Evolutionary conservation across 148 eudicot genomes (phyloP), one percentile per base, ranked within the genome.

Genomic region (Camellia sinensis): DNA sequence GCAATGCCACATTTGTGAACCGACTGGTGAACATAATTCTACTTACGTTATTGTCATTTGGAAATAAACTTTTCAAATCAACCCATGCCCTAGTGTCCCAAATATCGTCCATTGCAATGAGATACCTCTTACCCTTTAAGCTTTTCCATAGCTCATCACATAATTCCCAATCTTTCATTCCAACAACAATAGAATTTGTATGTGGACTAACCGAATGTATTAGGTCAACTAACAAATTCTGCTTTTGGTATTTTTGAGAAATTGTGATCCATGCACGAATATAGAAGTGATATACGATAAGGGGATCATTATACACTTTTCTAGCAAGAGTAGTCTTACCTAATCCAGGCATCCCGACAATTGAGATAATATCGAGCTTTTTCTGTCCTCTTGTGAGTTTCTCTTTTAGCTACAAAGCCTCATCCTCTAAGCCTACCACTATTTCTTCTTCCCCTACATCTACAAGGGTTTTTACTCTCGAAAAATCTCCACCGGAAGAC

Each of bases 71-170:
- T 59, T 67, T 71, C 9, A 87, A 63, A 53, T 87, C 87, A 63
- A 71, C 81, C 91, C 91, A 89, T 3, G 84, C 83, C 10, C 70
- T 76, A 29, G 63, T 53, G 2, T 60, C 75, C 91, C 91, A 85
- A 7, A 89, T 79, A 48, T 87, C 91, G 46, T 89, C 91, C 74
- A 89, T 59, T 8, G 82, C 90, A 71, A 87, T 81, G 59, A 87
- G 75, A 75, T 82, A 87, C 56, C 21, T 80, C 10, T 67, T 77
- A 40, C 14, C 29, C 57, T 50, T 21, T 3, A 85, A 74, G 6
- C 66, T 15, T 5, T 13, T 21, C 2, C 2, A 9, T 2, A 87
- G 17, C 10, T 29, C 17, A 3, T 69, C 63, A 6, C 69, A 74
- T 2, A 87, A 65, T 50, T 48, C 10, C 15, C 80, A 81, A 15